These are phyloP conservation scores for Aureobasidium sp. DNA, from an alignment of 2,329 filamentous ascomycete genomes.

Conservation along the genomic window DNA sequence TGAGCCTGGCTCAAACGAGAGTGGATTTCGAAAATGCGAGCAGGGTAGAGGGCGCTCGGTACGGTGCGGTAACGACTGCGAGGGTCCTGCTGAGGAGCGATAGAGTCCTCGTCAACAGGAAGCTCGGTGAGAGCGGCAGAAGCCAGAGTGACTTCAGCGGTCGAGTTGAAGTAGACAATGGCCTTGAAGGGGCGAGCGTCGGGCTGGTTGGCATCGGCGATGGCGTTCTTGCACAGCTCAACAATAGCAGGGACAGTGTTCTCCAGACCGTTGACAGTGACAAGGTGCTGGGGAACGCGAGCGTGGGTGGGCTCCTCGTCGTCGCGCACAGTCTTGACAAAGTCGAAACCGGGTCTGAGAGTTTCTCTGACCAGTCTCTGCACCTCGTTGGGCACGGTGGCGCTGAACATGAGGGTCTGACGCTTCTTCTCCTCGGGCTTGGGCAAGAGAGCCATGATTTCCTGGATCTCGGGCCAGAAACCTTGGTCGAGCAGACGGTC, in stretches of 20 bases:
- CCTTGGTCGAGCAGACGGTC: constrained; percentile 57
- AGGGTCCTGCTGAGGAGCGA: constrained; percentile 3
- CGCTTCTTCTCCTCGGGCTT: constrained; percentile 53
- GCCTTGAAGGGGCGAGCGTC: constrained; percentile 69
- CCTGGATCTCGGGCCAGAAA: constrained; percentile 40
- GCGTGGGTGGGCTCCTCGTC: constrained; percentile 81
- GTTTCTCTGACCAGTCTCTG: constrained; percentile 67
- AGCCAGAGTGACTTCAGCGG: constrained; percentile 59
- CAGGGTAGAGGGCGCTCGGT: constrained; percentile 26
- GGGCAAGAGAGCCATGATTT: constrained; percentile 50
- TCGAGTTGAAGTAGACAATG: constrained; percentile 86
- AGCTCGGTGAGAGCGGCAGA: constrained; percentile 49
- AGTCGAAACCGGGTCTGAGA: constrained; percentile 76
- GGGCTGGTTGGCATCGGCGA: constrained; percentile 31
- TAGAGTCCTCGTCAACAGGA: constrained; percentile 4
- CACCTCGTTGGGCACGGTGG: constrained; percentile 79
- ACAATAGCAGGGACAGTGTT: constrained; percentile 69
- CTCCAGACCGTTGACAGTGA: constrained; percentile 58
- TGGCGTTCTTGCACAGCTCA: constrained; percentile 61
- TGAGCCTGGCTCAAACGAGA: constrained; percentile 61
- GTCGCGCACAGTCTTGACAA: constrained; percentile 76
- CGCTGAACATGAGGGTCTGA: constrained; percentile 92
- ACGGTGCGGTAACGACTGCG: constrained; percentile 18
- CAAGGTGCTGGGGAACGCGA: constrained; percentile 69
- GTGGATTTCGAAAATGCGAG: constrained; percentile 58